Percentiles rank a stretch among this genome's conserved stretches.
phyloP scores from a whole-genome alignment of 1,139 yeast genomes.

The Saccharomyces hybrid region DNA sequence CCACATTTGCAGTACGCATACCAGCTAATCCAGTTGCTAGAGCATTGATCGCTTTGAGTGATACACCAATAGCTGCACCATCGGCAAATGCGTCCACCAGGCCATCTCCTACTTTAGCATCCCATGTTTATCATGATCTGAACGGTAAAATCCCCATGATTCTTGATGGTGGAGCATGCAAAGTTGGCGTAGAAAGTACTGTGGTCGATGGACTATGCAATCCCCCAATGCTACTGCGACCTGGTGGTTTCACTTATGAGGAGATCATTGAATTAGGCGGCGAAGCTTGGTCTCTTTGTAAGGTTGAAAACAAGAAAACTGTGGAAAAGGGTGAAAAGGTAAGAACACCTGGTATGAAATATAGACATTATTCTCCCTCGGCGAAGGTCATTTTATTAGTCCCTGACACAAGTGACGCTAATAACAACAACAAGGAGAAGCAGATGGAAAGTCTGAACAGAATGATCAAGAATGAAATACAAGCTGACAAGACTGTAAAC shows the following conservation, averaged over 20 bases:
- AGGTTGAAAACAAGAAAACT: slow-evolving; percentile 52
- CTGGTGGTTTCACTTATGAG: slow-evolving; percentile 87
- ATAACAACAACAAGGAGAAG: background rate
- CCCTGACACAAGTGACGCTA: slow-evolving; percentile 18
- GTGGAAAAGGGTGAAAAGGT: slow-evolving; percentile 66
- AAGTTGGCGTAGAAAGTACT: slow-evolving; percentile 91
- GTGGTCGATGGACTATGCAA: slow-evolving; percentile 79
- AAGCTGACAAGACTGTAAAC: slow-evolving; percentile 8
- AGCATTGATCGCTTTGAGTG: slow-evolving; percentile 79
- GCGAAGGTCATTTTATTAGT: slow-evolving; percentile 73
- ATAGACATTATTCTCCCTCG: slow-evolving; percentile 86
- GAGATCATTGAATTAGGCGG: slow-evolving; percentile 63
- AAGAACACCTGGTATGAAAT: slow-evolving; percentile 96
- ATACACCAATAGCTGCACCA: slow-evolving; percentile 92
- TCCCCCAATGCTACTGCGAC: slow-evolving; percentile 86
- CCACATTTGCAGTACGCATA: slow-evolving; percentile 84
- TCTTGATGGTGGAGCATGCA: slow-evolving; percentile 82
- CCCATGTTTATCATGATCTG: slow-evolving; percentile 75
- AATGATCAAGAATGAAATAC: slow-evolving; percentile 11
- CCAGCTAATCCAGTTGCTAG: slow-evolving; percentile 86
- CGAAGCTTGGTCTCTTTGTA: slow-evolving; percentile 50
- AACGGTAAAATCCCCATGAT: slow-evolving; percentile 76
- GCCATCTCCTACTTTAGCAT: slow-evolving; percentile 87
- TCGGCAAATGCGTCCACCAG: slow-evolving; percentile 94
- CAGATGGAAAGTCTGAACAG: slow-evolving; percentile 8